Evolutionary conservation across 2,329 filamentous ascomycete species (phyloP), one percentile per base, ranked within the genome.

Genomic region (Colletotrichum coccodes): DNA sequence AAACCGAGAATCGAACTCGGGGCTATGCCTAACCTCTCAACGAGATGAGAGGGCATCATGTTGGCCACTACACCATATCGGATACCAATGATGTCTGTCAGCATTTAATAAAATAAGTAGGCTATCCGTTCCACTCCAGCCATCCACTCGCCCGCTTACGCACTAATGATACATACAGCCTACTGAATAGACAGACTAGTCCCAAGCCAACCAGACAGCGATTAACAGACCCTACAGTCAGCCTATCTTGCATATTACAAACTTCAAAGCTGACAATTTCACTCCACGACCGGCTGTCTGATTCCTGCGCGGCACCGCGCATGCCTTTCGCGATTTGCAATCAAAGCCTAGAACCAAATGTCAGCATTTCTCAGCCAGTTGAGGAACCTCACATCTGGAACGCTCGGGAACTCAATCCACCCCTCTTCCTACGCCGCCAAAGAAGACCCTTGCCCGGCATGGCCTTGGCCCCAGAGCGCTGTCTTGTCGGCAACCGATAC

Each of bases 1-100:
- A 64, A 68, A 64, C 64, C 64, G 64, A 68, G 64, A 68, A 68
- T 68, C 64, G 64, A 68, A 64, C 59, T 68, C 59, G 64, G 64
- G 59, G 59, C 64, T 68, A 64, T 68, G 59, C 64, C 59, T 68
- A 63, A 40, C 64, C 52, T 63, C 59, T 40, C 64, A 40, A 0
- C 0, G 0, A 12, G 1, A 34, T 64, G 64, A 68, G 64, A 68
- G 64, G 60, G 64, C 60, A 68, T 68, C 64, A 64, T 64, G 60
- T 68, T 68, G 60, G 60, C 60, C 64, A 68, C 64, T 68, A 68
- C 64, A 68, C 64, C 64, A 68, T 68, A 64, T 64, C 60, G 64
- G 60, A 58, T 32, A 5, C 40, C 18, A 2, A 16, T 40, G 6
- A n/a, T 2, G 1, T 40, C 11, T 42, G 2, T 0, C 6, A 23